Evolutionary conservation across 768 basidiomycete genomes (phyloP).

Genomic region (Lentinula guzmanii): DNA sequence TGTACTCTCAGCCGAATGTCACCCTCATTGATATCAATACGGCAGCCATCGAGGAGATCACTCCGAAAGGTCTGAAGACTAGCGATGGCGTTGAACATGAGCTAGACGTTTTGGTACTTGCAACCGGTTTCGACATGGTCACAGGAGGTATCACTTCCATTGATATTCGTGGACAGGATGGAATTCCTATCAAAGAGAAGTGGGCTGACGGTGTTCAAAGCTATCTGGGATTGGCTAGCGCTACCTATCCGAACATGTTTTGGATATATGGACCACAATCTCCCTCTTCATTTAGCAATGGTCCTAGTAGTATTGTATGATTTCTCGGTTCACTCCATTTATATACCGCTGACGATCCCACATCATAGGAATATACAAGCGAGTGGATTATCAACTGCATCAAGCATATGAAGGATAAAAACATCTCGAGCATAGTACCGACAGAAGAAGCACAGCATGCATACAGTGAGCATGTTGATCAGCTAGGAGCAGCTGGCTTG

Average conservation of each 20-base stretch:
- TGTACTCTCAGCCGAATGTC: constrained; percentile 4
- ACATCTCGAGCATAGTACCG: not conserved
- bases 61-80: not conserved
- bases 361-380: constrained; percentile 17
- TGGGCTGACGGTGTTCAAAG: constrained; percentile 6
- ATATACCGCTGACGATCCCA: not conserved
- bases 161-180: constrained; percentile 5
- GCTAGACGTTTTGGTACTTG: constrained; percentile 4
- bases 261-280: constrained; percentile 12
- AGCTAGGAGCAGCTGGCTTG: not conserved
- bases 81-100: constrained; percentile 4
- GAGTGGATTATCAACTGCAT: constrained; percentile 19
- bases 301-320: constrained; percentile 10
- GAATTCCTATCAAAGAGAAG: constrained; percentile 1
- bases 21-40: constrained; percentile 2
- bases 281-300: constrained; percentile 11
- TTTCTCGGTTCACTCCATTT: not conserved
- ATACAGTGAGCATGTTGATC: not conserved
- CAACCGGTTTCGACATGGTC: constrained; percentile 6
- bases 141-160: constrained; percentile 6
- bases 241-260: constrained; percentile 14
- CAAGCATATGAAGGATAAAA: constrained; percentile 11
- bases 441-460: not conserved
- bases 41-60: not conserved
- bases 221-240: constrained; percentile 11